Conservation (phyloP, 2,329 filamentous ascomycete genomes). For the Fusarium secorum region DNA sequence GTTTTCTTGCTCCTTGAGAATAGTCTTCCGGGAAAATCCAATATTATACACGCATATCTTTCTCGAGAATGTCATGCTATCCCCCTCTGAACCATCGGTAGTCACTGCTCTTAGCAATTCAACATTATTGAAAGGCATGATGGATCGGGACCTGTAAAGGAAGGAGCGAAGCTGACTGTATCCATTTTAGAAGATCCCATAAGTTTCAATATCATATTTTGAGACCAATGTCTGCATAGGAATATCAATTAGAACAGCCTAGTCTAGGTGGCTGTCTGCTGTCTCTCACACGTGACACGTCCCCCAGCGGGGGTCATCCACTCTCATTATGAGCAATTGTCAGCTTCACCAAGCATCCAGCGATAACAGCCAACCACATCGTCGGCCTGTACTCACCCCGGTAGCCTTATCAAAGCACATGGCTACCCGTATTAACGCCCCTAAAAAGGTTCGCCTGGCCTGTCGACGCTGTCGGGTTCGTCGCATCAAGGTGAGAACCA, state of each 20-base stretch:
- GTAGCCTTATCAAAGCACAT: background rate
- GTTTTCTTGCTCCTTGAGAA: rapidly evolving
- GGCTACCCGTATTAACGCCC: slow-evolving; percentile 10
- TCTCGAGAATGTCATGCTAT: background rate
- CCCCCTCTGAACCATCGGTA: background rate
- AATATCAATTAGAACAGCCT: background rate
- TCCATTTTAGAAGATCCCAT: background rate
- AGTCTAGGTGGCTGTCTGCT: background rate
- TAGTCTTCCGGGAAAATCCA: rapidly evolving
- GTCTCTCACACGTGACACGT: background rate
- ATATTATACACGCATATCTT: rapidly evolving
- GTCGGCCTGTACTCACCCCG: background rate
- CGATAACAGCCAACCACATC: background rate
- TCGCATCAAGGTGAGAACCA: slow-evolving; percentile 46
- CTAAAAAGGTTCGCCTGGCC: slow-evolving; percentile 50
- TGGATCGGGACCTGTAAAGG: rapidly evolving
- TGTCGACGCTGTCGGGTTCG: slow-evolving; percentile 49
- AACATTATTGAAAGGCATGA: background rate
- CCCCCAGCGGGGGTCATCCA: background rate
- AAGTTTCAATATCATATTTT: rapidly evolving
- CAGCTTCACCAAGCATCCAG: background rate
- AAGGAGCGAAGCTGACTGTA: rapidly evolving
- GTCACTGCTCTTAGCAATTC: background rate
- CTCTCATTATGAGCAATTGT: background rate
- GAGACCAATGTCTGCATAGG: background rate